Base-by-base conservation (phyloP, 2,329 filamentous ascomycete species). In the Ascochyta koolunga region DNA sequence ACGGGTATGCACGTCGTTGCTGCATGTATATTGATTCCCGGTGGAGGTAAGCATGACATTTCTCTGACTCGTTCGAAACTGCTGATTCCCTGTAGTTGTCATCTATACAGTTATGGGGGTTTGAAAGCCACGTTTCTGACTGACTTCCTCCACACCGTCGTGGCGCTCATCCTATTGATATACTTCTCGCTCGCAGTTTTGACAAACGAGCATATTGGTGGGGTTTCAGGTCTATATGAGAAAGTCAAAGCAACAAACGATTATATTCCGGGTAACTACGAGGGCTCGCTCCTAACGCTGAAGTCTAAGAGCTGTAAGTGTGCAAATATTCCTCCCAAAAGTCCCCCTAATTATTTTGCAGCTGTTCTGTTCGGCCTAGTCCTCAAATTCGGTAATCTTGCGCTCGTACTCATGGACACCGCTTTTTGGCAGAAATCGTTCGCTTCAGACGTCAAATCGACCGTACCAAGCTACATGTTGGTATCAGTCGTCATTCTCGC, bases 221-320 rank as follows among this genome's bases (percentile, higher is more conserved):
- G 48, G 11, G 27, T 56, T 0, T 44, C 48, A 35, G 48, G 48
- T 6, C n/a, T 56, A 11, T 56, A 56, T 24, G 48, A 52, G 13
- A 52, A 52, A 25, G 54, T 56, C 0, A 80, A 86, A 31, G 90
- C 90, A 0, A 82, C 89, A 0, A 72, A 80, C 2, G 72, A 77
- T 4, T 89, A 93, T 62, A 88, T 96, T 1, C 82, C 83, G 0
- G 91, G 91, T 5, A 96, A 96, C 71, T 82, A 86, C 0, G 62
- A 64, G 4, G 91, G 91, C n/a, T 90, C 87, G 68, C 96, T 96
- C 64, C 77, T 96, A 19, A 96, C 91, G 0, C 93, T 96, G 90
- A 80, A 83, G 53, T 91, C 88, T 1, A 83, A 82, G 51, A 52
- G 54, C 48, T 52, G 54, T 56, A 32, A 29, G 48, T 45, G 7